These are phyloP conservation scores for Filosporella fistucella DNA, from an alignment of 495 filamentous ascomycete species.

Conservation along the genomic window DNA sequence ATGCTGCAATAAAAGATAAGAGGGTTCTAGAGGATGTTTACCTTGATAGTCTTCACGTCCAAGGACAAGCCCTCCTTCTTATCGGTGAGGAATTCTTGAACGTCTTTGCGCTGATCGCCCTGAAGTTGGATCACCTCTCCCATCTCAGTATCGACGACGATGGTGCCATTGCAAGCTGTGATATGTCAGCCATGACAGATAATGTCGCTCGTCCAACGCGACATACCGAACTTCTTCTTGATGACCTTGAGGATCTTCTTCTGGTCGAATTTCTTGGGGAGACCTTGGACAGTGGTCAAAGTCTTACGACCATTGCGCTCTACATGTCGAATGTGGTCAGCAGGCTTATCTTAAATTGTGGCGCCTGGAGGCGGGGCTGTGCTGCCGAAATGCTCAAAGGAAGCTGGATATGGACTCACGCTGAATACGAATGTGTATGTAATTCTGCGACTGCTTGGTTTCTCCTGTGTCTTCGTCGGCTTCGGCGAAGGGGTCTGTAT, in stretches of 20 bases:
- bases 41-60: slow-evolving; percentile 96
- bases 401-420: slow-evolving; percentile 53
- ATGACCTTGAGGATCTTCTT: slow-evolving; percentile 99
- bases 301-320: slow-evolving; percentile 99
- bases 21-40: slow-evolving; percentile 38
- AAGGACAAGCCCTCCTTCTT: slow-evolving; percentile 89
- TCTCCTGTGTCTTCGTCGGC: slow-evolving; percentile 98
- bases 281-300: slow-evolving; percentile 97
- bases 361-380: slow-evolving; percentile 11
- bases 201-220: slow-evolving; percentile 1
- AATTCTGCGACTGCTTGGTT: slow-evolving; percentile 90
- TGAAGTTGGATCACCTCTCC: slow-evolving; percentile 99
- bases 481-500: slow-evolving; percentile 98
- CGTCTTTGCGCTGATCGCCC: slow-evolving; percentile 97
- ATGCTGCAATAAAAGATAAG: slow-evolving; percentile 1
- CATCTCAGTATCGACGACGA: slow-evolving; percentile 95
- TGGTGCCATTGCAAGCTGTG: slow-evolving; percentile 99
- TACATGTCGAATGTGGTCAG: slow-evolving; percentile 33
- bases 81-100: slow-evolving; percentile 93
- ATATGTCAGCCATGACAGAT: not conserved
- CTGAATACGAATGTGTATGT: slow-evolving; percentile 99
- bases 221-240: slow-evolving; percentile 98
- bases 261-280: slow-evolving; percentile 96
- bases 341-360: slow-evolving; percentile 19
- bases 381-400: slow-evolving; percentile 6